Conservation (phyloP, 129 eudicot genomes). For the Saposhnikovia divaricata region DNA sequence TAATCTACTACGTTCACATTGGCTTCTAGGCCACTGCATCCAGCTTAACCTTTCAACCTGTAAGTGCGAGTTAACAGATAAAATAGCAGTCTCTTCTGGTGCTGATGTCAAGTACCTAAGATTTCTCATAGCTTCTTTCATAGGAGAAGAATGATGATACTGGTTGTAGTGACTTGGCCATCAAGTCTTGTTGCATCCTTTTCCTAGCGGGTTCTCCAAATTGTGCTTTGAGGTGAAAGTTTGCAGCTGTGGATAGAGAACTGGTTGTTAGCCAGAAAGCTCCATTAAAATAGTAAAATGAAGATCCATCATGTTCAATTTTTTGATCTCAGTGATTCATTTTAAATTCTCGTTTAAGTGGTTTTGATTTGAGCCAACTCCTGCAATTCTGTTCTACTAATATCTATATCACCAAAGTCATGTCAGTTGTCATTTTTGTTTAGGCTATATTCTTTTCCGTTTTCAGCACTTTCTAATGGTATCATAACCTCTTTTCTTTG, state of each 20-base stretch:
- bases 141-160: not conserved
- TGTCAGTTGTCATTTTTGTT: not conserved
- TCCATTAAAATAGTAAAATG: not conserved
- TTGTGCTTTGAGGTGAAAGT: not conserved
- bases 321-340: not conserved
- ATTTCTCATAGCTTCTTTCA: not conserved
- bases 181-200: not conserved
- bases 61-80: not conserved
- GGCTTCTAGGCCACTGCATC: not conserved
- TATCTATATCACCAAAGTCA: not conserved
- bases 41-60: not conserved
- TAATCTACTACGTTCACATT: not conserved
- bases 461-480: not conserved
- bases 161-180: not conserved
- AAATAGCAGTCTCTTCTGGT: not conserved
- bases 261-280: not conserved
- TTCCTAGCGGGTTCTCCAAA: too few species aligned
- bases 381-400: not conserved
- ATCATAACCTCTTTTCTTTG: not conserved
- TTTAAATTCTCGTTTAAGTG: not conserved
- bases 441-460: not conserved
- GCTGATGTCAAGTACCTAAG: not conserved
- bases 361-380: not conserved
- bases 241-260: not conserved
- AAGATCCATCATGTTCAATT: not conserved